Evolutionary conservation across 208 protist species (phyloP).

Genomic region (Crithidia expoeki): DNA sequence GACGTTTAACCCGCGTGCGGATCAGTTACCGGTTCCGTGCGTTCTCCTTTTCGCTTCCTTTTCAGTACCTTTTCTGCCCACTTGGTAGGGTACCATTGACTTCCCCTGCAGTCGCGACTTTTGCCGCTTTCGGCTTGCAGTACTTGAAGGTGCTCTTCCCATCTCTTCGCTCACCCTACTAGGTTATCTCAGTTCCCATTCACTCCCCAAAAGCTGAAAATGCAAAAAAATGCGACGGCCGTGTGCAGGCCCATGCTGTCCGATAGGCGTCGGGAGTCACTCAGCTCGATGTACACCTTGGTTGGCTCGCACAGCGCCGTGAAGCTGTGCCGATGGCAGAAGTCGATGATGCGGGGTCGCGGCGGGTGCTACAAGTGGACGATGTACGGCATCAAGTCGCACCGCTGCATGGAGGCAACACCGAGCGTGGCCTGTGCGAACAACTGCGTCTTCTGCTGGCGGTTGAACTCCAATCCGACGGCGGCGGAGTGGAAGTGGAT

Average conservation of each 20-base stretch:
- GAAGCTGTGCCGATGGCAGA: slow-evolving; percentile 98
- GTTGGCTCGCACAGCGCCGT: slow-evolving; percentile 96
- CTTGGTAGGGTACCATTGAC: too few species aligned
- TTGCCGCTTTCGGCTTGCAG: too few species aligned
- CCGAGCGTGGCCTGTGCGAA: slow-evolving; percentile 96
- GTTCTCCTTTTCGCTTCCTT: too few species aligned
- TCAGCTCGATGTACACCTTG: slow-evolving; percentile 87
- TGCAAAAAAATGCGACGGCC: slow-evolving; percentile 23
- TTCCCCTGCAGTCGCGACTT: too few species aligned
- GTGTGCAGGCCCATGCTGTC: slow-evolving; percentile 79
- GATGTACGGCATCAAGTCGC: slow-evolving; percentile 96
- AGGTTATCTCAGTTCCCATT: too few species aligned
- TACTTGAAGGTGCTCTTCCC: neutral
- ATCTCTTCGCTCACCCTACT: neutral
- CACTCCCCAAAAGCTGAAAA: neutral
- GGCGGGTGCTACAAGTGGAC: slow-evolving; percentile 98
- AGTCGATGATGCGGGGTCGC: slow-evolving; percentile 96
- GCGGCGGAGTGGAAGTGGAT: slow-evolving; percentile 92
- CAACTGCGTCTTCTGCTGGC: slow-evolving; percentile 97
- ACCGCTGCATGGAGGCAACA: slow-evolving; percentile 97
- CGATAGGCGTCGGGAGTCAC: slow-evolving; percentile 58
- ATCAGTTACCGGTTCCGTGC: too few species aligned
- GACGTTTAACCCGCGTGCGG: too few species aligned
- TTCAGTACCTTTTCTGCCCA: too few species aligned
- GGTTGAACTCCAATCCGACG: slow-evolving; percentile 95